phyloP scores from a whole-genome alignment of 371 early-diverging fungal species.

The Thermomucor indicae-seudaticae region DNA sequence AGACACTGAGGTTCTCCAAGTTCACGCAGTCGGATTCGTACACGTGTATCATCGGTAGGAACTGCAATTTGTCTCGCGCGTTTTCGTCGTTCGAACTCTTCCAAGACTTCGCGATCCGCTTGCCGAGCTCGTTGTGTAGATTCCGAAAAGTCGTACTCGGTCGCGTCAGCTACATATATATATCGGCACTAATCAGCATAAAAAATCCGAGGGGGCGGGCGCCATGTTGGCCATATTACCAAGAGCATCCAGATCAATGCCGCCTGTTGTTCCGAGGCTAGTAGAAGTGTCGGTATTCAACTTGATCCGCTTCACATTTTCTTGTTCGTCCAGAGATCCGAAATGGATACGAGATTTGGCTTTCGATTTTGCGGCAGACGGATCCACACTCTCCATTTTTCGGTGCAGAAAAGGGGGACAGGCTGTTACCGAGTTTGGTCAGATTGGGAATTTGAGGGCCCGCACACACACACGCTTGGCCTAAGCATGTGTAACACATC shows the following conservation, averaged over 20 bases:
- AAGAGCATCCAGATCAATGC: conserved; percentile 42
- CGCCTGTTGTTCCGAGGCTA: conserved; percentile 11
- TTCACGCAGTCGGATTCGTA: conserved; percentile 72
- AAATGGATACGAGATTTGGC: conserved; percentile 44
- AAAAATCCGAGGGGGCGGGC: neutral
- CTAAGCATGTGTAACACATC: neutral
- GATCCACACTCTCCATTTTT: neutral
- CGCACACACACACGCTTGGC: neutral
- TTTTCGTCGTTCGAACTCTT: conserved; percentile 83
- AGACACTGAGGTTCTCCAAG: conserved; percentile 83
- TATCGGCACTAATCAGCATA: neutral
- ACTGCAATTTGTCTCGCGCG: conserved; percentile 80
- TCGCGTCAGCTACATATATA: conserved; percentile 19
- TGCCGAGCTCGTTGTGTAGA: conserved; percentile 50
- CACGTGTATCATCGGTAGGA: conserved; percentile 88
- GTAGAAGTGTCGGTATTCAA: conserved; percentile 11
- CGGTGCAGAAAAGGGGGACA: too few relatives aligned
- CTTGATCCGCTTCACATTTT: conserved; percentile 25
- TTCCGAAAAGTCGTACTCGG: conserved; percentile 38
- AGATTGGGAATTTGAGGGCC: too few relatives aligned
- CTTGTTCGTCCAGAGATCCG: conserved; percentile 42
- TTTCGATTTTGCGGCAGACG: conserved; percentile 10
- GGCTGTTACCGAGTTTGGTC: too few relatives aligned
- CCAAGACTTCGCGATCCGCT: conserved; percentile 70
- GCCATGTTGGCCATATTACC: conserved; percentile 15